Conservation (phyloP, 148 eudicot species). For the Rhododendron ferrugineum region DNA sequence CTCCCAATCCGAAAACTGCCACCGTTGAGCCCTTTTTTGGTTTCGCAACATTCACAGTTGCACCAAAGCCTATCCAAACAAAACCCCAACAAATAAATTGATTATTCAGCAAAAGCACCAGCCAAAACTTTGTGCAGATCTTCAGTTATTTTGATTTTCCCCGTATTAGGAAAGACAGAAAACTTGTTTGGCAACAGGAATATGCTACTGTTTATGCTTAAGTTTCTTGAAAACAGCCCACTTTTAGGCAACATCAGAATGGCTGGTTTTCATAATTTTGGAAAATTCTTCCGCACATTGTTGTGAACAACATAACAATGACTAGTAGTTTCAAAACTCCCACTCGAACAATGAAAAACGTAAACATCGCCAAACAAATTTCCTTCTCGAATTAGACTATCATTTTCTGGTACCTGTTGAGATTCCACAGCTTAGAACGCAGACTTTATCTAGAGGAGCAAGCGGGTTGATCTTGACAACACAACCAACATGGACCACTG, state of each 20-base stretch:
- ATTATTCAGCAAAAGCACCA: too few relatives aligned
- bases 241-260: too few relatives aligned
- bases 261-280: too few relatives aligned
- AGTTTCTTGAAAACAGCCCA: too few relatives aligned
- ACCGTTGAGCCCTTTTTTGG: constrained; percentile 42
- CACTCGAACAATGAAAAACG: background rate
- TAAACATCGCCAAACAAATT: background rate
- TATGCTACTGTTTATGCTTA: too few relatives aligned
- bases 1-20: constrained; percentile 66
- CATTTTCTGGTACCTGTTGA: constrained; percentile 26
- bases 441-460: constrained; percentile 33
- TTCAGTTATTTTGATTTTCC: background rate
- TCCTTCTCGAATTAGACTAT: background rate
- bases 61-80: constrained; percentile 39
- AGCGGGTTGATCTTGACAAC: constrained; percentile 25
- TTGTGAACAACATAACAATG: too few relatives aligned
- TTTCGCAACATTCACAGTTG: constrained; percentile 43
- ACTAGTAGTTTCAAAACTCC: too few relatives aligned
- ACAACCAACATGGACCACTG: constrained; percentile 31
- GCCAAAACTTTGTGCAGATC: too few relatives aligned
- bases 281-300: too few relatives aligned
- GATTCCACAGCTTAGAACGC: constrained; percentile 38
- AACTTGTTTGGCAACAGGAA: background rate
- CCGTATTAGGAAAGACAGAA: background rate
- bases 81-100: background rate